These are phyloP conservation scores for Ophiostoma piceae DNA, from an alignment of 2,329 filamentous ascomycete species.

Conservation along the genomic window DNA sequence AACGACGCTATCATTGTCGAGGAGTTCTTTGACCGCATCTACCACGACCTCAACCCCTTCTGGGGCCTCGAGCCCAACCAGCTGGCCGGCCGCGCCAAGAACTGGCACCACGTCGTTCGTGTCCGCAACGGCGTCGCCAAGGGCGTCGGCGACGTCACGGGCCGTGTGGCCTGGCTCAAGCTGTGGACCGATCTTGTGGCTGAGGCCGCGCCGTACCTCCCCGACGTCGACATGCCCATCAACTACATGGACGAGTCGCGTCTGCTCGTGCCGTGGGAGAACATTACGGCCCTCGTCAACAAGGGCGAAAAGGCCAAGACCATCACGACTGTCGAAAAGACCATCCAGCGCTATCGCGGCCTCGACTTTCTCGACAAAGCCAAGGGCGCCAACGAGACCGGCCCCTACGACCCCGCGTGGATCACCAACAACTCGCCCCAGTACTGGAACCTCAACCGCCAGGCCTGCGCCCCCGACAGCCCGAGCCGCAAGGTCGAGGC, in stretches of 20 bases:
- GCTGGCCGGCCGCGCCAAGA: conserved; percentile 36
- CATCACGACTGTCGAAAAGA: conserved; percentile 40
- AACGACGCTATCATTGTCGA: conserved; percentile 43
- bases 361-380: conserved; percentile 36
- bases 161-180: conserved; percentile 43
- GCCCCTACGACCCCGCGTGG: conserved; percentile 46
- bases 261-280: conserved; percentile 55
- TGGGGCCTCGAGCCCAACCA: conserved; percentile 46
- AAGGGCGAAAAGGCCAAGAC: conserved; percentile 43
- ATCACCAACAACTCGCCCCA: conserved; percentile 38
- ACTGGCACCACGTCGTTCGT: conserved; percentile 44
- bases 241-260: conserved; percentile 61
- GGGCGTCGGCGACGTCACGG: conserved; percentile 38
- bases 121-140: conserved; percentile 44
- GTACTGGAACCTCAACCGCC: conserved; percentile 56
- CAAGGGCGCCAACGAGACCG: conserved; percentile 24
- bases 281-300: conserved; percentile 47
- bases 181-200: conserved; percentile 47
- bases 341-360: conserved; percentile 42
- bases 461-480: conserved; percentile 53
- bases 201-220: conserved; percentile 50
- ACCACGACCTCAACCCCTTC: conserved; percentile 49
- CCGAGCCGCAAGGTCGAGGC: conserved; percentile 40
- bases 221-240: conserved; percentile 63
- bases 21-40: conserved; percentile 50